phyloP scores from a whole-genome alignment of 768 basidiomycete genomes.

The Lactifluus rugatus region DNA sequence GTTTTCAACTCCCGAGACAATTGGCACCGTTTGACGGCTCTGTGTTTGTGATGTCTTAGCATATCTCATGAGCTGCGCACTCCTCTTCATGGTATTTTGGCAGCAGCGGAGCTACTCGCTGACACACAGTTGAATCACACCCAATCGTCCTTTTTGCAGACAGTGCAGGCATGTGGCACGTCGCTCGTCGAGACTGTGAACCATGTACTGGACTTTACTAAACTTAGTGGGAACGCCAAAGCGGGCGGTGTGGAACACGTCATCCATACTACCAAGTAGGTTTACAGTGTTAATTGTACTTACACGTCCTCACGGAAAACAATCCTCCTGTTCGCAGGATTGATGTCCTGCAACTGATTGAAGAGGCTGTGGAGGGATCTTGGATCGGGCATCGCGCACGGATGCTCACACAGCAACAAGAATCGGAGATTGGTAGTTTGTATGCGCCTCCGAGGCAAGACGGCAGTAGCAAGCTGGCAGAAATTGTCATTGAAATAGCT shows the following conservation, averaged over 20 bases:
- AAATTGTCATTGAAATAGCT: constrained; percentile 83
- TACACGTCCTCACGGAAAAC: no score
- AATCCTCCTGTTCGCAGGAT: constrained; percentile 35
- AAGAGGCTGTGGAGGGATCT: constrained; percentile 86
- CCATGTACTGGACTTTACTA: constrained; percentile 93
- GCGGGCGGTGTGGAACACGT: constrained; percentile 69
- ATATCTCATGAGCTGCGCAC: constrained; percentile 89
- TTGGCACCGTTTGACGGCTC: neutral
- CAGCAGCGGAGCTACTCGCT: constrained; percentile 82
- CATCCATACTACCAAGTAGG: constrained; percentile 57
- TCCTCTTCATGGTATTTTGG: constrained; percentile 89
- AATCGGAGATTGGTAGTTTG: constrained; percentile 81
- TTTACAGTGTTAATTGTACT: neutral
- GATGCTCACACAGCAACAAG: constrained; percentile 46
- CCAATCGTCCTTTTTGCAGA: constrained; percentile 81
- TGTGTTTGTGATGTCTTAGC: constrained; percentile 29
- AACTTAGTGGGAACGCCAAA: constrained; percentile 79
- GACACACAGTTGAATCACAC: constrained; percentile 76
- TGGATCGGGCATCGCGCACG: constrained; percentile 90
- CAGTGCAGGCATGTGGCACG: constrained; percentile 91
- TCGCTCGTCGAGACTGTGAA: constrained; percentile 94
- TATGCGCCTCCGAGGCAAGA: constrained; percentile 70
- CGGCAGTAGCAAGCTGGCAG: constrained; percentile 49
- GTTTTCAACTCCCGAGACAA: neutral
- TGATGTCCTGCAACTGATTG: constrained; percentile 71